These are phyloP conservation scores for Gossypium raimondii DNA, from an alignment of 345 rosid species.

Conservation along the genomic window DNA sequence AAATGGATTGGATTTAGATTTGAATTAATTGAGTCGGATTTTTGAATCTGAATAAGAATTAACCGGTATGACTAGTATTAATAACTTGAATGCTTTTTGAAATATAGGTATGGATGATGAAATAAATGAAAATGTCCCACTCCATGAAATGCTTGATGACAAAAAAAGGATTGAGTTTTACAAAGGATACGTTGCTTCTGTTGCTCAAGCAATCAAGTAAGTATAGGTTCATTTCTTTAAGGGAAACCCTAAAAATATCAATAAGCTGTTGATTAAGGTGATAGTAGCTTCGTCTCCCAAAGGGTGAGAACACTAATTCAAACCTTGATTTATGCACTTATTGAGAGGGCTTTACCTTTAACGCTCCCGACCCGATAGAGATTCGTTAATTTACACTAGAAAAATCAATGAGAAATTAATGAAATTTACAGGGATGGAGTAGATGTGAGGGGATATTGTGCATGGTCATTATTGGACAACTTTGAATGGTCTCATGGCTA, in stretches of 20 bases:
- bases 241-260: background rate
- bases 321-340: too few species aligned
- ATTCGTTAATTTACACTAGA: too few species aligned
- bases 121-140: slow-evolving; percentile 46
- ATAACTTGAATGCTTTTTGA: background rate
- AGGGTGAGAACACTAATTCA: too few species aligned
- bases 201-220: slow-evolving; percentile 68
- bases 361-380: too few species aligned
- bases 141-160: slow-evolving; percentile 81
- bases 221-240: too few species aligned
- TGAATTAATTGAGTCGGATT: too few species aligned
- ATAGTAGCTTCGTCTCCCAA: too few species aligned
- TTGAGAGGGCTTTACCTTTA: too few species aligned
- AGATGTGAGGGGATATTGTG: slow-evolving; percentile 82
- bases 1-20: too few species aligned
- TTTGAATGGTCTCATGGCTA: slow-evolving; percentile 91
- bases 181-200: slow-evolving; percentile 64
- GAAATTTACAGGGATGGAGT: slow-evolving; percentile 58
- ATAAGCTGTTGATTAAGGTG: too few species aligned
- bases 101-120: slow-evolving; percentile 86
- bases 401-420: background rate
- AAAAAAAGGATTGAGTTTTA: slow-evolving; percentile 58
- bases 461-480: slow-evolving; percentile 85
- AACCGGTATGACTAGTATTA: background rate
- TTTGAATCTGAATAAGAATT: background rate